phyloP scores from a whole-genome alignment of 768 basidiomycete genomes.

The Ephemerocybe angulata region DNA sequence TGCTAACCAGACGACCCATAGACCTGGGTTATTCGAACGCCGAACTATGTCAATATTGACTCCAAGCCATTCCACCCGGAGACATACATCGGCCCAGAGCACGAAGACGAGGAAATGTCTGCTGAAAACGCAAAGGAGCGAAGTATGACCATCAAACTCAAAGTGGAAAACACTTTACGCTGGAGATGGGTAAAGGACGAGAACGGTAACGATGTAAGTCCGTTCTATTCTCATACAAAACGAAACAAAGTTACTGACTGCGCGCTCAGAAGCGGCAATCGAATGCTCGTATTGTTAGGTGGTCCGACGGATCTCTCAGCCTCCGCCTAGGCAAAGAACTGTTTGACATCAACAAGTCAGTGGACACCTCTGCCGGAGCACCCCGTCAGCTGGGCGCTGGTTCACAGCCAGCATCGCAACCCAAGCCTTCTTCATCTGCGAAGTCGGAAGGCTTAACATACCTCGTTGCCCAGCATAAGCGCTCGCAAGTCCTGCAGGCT shows the following conservation, averaged over 20 bases:
- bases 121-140: constrained; percentile 66
- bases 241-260: neutral
- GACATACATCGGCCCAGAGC: constrained; percentile 79
- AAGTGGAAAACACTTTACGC: constrained; percentile 90
- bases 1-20: constrained; percentile 24
- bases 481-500: constrained; percentile 80
- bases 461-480: constrained; percentile 86
- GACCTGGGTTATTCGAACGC: constrained; percentile 92
- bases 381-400: constrained; percentile 55
- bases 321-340: constrained; percentile 90
- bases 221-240: constrained; percentile 5
- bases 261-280: constrained; percentile 69
- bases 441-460: constrained; percentile 80
- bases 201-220: constrained; percentile 70
- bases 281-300: constrained; percentile 86
- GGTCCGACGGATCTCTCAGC: constrained; percentile 93
- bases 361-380: constrained; percentile 71
- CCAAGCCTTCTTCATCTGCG: constrained; percentile 17
- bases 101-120: constrained; percentile 59
- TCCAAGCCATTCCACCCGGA: constrained; percentile 87
- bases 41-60: constrained; percentile 90
- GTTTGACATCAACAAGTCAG: constrained; percentile 81
- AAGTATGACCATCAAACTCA: constrained; percentile 80
- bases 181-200: constrained; percentile 92
- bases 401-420: constrained; percentile 30